phyloP scores from a whole-genome alignment of 345 rosid genomes.

The Populus ilicifolia region DNA sequence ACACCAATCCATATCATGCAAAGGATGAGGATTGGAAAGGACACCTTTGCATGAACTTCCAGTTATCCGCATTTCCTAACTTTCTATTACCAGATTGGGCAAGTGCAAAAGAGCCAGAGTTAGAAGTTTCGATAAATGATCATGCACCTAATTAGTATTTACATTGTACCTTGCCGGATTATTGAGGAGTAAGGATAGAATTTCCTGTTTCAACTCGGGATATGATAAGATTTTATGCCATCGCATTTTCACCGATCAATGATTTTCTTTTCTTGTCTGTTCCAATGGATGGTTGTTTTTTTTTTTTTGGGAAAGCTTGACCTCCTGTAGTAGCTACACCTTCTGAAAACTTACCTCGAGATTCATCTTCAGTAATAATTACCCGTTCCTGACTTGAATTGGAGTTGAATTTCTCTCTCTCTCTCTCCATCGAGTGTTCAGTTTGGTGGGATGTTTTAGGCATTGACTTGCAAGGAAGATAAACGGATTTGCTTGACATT shows the following conservation, averaged over 20 bases:
- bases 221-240: neutral
- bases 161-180: neutral
- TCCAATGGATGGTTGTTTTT: neutral
- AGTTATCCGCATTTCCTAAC: neutral
- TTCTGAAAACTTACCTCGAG: neutral
- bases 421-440: no score
- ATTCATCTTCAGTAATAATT: no score
- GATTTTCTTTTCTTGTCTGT: neutral
- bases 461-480: no score
- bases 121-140: neutral
- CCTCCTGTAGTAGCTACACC: neutral
- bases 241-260: neutral
- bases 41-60: neutral
- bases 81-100: neutral
- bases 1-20: constrained; percentile 1
- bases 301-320: neutral
- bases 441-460: neutral
- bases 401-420: neutral
- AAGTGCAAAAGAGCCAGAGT: neutral
- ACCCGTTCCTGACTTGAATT: neutral
- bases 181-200: neutral
- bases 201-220: neutral
- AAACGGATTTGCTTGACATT: no score
- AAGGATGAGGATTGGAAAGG: neutral
- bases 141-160: neutral